Conservation (phyloP, 2,329 filamentous ascomycete species). For the Diplodia corticola region DNA sequence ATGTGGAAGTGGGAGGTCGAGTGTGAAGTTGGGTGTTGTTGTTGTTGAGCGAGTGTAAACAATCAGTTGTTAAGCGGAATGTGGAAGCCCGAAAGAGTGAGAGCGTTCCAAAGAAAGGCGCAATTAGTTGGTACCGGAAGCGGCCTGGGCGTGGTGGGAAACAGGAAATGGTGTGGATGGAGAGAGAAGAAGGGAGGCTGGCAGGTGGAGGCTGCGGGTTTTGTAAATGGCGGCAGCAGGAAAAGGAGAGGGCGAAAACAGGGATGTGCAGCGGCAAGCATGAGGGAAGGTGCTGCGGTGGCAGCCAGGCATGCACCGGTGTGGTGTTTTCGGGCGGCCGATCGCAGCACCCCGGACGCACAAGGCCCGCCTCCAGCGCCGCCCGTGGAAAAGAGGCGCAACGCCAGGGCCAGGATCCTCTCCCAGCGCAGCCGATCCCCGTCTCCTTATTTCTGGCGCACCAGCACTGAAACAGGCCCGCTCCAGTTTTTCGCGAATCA, state of each 20-base stretch:
- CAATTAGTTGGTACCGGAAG: slow-evolving; percentile 13
- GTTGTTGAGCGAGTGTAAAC: slow-evolving; percentile 7
- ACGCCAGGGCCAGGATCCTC: slow-evolving; percentile 6
- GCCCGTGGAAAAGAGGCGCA: slow-evolving; percentile 13
- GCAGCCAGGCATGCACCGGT: slow-evolving; percentile 6
- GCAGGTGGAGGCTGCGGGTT: slow-evolving; percentile 15
- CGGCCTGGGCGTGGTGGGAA: slow-evolving; percentile 4
- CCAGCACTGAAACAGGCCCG: slow-evolving; percentile 15
- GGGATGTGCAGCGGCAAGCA: slow-evolving; percentile 4
- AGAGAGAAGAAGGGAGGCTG: slow-evolving; percentile 1
- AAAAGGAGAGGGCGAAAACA: slow-evolving; percentile 9
- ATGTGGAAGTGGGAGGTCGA: neutral
- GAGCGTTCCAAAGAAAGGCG: slow-evolving; percentile 21
- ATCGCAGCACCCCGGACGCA: slow-evolving; percentile 18
- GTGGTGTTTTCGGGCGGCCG: slow-evolving; percentile 16
- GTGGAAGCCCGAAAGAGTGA: slow-evolving; percentile 24
- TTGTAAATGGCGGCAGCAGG: slow-evolving; percentile 19
- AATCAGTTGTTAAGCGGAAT: slow-evolving; percentile 2
- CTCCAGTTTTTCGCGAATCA: slow-evolving; percentile 20
- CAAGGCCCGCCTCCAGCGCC: slow-evolving; percentile 15
- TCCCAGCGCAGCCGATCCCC: slow-evolving; percentile 10
- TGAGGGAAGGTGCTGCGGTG: slow-evolving; percentile 10
- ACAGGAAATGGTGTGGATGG: slow-evolving; percentile 6
- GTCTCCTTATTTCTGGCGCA: slow-evolving; percentile 19
- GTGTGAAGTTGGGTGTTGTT: neutral